phyloP scores from a whole-genome alignment of 2,329 filamentous ascomycete genomes.

The Truncatella angustata region DNA sequence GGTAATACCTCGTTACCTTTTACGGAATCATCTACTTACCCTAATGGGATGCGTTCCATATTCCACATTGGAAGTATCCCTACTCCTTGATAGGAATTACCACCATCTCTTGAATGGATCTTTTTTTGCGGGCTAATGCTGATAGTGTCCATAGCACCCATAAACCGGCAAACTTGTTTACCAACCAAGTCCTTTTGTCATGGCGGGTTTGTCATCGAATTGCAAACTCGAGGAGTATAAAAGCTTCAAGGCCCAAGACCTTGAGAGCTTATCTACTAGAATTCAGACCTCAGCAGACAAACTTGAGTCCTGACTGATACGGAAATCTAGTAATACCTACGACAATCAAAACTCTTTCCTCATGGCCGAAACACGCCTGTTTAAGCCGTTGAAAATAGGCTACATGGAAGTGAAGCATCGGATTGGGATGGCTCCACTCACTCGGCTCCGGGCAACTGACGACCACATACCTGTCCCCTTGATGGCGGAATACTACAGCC shows the following conservation, averaged over 20 bases:
- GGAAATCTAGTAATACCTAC: background rate
- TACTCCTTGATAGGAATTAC: background rate
- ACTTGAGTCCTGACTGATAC: no score
- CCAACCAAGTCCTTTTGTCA: background rate
- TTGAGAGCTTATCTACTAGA: background rate
- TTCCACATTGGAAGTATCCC: background rate
- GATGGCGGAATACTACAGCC: constrained; percentile 28
- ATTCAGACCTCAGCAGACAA: no score
- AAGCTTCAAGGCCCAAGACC: background rate
- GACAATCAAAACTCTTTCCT: background rate
- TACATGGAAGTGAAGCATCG: constrained; percentile 21
- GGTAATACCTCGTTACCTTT: background rate
- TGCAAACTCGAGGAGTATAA: background rate
- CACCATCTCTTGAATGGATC: background rate
- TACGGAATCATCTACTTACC: background rate
- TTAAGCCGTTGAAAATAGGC: constrained; percentile 23
- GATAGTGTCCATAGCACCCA: no score
- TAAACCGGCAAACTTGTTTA: no score
- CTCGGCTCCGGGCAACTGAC: constrained; percentile 44
- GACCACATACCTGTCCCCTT: constrained; percentile 37
- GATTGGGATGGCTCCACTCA: constrained; percentile 45
- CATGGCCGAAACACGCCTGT: constrained; percentile 12
- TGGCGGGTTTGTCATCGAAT: background rate
- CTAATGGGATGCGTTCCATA: background rate
- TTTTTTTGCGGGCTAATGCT: no score